Percentiles rank a stretch among this genome's conserved stretches.
Evolutionary conservation across 2,329 filamentous ascomycete species (phyloP).

Genomic region (Periconia digitata): DNA sequence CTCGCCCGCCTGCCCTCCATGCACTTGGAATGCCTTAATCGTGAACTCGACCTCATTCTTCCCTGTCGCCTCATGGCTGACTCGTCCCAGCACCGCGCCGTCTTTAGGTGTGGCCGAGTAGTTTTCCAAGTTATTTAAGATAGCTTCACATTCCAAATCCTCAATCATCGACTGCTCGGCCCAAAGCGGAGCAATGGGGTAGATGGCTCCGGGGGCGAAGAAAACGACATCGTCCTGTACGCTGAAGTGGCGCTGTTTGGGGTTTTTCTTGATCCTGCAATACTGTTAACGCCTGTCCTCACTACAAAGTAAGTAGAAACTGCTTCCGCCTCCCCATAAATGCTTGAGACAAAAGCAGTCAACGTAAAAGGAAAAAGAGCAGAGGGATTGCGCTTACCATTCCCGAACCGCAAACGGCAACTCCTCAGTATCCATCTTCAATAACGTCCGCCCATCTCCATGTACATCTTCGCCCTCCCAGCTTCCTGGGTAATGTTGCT

Average conservation of each 20-base stretch:
- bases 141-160: conserved; percentile 19
- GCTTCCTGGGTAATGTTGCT: conserved; percentile 50
- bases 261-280: conserved; percentile 54
- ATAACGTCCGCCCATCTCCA: conserved; percentile 51
- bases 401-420: conserved; percentile 47
- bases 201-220: conserved; percentile 57
- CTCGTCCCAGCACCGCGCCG: conserved; percentile 31
- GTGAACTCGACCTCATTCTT: conserved; percentile 34
- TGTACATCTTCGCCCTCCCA: conserved; percentile 59
- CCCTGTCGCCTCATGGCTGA: conserved; percentile 24
- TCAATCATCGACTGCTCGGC: conserved; percentile 44
- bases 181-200: conserved; percentile 55
- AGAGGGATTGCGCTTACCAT: conserved; percentile 2
- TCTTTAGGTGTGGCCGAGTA: conserved; percentile 33
- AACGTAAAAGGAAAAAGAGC: neutral
- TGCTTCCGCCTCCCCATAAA: too few relatives aligned
- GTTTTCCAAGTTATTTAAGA: conserved; percentile 35
- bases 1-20: conserved; percentile 8
- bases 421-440: conserved; percentile 51
- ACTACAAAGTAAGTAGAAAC: neutral
- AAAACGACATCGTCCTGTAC: conserved; percentile 50
- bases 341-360: neutral
- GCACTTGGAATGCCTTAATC: conserved; percentile 33
- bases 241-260: conserved; percentile 43
- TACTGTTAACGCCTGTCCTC: neutral